phyloP scores from a whole-genome alignment of 352 stramenopile species.

The Globisporangium recalcitrans region DNA sequence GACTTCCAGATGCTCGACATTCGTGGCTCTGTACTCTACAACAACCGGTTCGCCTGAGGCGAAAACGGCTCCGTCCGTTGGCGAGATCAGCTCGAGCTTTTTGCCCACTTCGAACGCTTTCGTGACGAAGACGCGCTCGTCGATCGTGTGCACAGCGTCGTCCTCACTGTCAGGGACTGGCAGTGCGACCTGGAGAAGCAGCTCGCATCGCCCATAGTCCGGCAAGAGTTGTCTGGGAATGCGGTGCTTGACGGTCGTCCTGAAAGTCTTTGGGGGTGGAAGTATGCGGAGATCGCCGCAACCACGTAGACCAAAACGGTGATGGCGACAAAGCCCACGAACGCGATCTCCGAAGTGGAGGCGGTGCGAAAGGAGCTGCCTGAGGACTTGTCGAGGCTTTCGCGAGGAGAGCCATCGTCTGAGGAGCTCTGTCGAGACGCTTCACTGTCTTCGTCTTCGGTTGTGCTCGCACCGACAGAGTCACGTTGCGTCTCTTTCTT shows the following conservation, averaged over 20 bases:
- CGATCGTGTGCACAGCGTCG: constrained; percentile 26
- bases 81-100: constrained; percentile 23
- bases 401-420: neutral
- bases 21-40: constrained; percentile 33
- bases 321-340: constrained; percentile 22
- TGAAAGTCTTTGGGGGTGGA: constrained; percentile 24
- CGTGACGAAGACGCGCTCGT: constrained; percentile 20
- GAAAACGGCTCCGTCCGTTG: constrained; percentile 24
- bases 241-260: constrained; percentile 18
- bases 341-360: constrained; percentile 20
- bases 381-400: constrained; percentile 5
- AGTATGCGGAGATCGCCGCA: constrained; percentile 38
- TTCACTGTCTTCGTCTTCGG: neutral
- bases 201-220: constrained; percentile 6
- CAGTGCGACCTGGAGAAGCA: constrained; percentile 36
- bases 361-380: no score
- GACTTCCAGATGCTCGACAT: constrained; percentile 29
- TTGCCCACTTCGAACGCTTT: constrained; percentile 15
- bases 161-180: constrained; percentile 29
- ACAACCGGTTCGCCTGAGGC: constrained; percentile 20
- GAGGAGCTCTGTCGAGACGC: neutral
- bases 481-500: neutral
- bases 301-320: constrained; percentile 35
- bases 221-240: constrained; percentile 12
- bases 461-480: neutral